Percentiles rank a stretch among this genome's conserved stretches.
These are phyloP conservation scores for Fusarium clavum DNA, from an alignment of 2,329 filamentous ascomycete genomes.

Conservation along the genomic window DNA sequence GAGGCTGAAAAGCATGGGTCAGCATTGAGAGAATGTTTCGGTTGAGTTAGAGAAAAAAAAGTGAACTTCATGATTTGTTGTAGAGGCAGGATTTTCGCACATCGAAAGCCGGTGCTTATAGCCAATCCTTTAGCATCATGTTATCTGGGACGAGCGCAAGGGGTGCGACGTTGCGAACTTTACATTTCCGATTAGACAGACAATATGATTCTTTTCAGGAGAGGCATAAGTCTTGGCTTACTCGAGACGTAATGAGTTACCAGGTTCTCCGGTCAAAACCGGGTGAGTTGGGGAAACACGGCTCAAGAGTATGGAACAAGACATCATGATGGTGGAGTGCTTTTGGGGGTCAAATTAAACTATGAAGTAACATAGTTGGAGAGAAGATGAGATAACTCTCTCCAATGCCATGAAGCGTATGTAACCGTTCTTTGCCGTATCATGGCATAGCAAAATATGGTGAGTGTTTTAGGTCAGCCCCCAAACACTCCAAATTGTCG, in stretches of 20 bases:
- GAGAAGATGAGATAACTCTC: background rate
- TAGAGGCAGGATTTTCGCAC: conserved; percentile 32
- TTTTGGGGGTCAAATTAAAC: background rate
- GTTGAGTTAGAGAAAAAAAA: background rate
- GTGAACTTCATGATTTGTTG: conserved; percentile 7
- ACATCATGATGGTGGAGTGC: background rate
- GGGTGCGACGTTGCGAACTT: conserved; percentile 15
- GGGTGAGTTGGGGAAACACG: conserved; percentile 23
- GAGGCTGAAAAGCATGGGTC: background rate
- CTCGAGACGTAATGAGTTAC: background rate
- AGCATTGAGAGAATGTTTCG: background rate
- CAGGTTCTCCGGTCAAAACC: conserved; percentile 5
- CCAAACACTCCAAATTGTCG: conserved; percentile 10
- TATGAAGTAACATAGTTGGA: background rate
- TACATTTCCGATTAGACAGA: conserved; percentile 25
- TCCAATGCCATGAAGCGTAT: conserved; percentile 7
- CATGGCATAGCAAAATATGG: conserved; percentile 2
- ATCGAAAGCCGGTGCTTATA: conserved; percentile 37
- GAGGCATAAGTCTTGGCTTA: conserved; percentile 7
- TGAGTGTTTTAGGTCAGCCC: conserved; percentile 9
- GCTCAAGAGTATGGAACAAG: background rate
- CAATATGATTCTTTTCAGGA: background rate
- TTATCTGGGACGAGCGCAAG: conserved; percentile 5
- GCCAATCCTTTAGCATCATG: conserved; percentile 16
- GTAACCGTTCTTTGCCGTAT: conserved; percentile 28